phyloP scores from a whole-genome alignment of 2,329 filamentous ascomycete genomes.

The Bipolaris cookei region DNA sequence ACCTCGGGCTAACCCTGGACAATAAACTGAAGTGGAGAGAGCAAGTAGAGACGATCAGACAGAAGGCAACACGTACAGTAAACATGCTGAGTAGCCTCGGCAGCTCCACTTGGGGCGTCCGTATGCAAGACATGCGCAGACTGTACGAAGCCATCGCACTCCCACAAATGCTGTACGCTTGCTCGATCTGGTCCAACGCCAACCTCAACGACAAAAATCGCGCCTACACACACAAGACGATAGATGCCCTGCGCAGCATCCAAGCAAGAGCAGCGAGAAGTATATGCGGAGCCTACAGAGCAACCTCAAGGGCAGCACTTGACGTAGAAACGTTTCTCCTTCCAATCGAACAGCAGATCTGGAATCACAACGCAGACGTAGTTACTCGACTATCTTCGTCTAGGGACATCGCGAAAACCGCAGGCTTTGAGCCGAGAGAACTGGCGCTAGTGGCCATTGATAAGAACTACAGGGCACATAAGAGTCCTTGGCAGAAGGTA shows the following conservation, averaged over 20 bases:
- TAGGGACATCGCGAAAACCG: slow-evolving; percentile 12
- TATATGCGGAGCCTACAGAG: slow-evolving; percentile 31
- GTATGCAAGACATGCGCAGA: slow-evolving; percentile 22
- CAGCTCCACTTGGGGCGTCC: slow-evolving; percentile 24
- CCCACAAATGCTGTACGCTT: slow-evolving; percentile 41
- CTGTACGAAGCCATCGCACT: slow-evolving; percentile 40
- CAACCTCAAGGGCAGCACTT: slow-evolving; percentile 28
- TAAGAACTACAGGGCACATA: slow-evolving; percentile 13
- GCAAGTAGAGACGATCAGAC: slow-evolving; percentile 19
- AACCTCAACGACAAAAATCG: slow-evolving; percentile 17
- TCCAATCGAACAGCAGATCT: slow-evolving; percentile 24
- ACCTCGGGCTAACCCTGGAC: slow-evolving; percentile 30
- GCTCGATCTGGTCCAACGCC: slow-evolving; percentile 31
- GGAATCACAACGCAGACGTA: slow-evolving; percentile 22
- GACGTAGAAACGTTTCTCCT: slow-evolving; percentile 18
- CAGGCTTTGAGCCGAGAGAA: slow-evolving; percentile 12
- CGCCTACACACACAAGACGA: slow-evolving; percentile 22
- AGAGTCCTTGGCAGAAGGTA: slow-evolving; percentile 16
- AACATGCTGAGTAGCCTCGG: slow-evolving; percentile 19
- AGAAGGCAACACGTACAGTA: slow-evolving; percentile 20
- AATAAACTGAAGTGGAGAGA: slow-evolving; percentile 17
- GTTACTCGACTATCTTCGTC: slow-evolving; percentile 18
- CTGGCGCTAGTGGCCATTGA: slow-evolving; percentile 3
- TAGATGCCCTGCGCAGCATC: slow-evolving; percentile 22
- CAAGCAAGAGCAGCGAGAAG: slow-evolving; percentile 28